phyloP scores from a whole-genome alignment of 176 grass and related monocot species.

The Juncus effusus region DNA sequence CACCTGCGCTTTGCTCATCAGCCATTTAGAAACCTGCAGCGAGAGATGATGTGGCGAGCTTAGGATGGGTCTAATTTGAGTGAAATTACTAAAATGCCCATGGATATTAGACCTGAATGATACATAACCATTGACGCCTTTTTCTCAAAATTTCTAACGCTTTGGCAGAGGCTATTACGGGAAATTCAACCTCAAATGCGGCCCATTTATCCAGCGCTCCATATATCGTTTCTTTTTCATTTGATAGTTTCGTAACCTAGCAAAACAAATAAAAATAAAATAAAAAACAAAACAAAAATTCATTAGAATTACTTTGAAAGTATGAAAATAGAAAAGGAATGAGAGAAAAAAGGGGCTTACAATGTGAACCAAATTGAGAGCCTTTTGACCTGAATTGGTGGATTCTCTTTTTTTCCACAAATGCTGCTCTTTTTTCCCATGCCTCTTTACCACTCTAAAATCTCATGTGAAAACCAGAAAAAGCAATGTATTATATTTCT shows the following conservation, averaged over 20 bases:
- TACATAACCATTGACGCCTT: slow-evolving; percentile 54
- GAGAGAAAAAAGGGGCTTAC: slow-evolving; percentile 43
- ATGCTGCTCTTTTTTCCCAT: slow-evolving; percentile 64
- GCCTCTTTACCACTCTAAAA: slow-evolving; percentile 50
- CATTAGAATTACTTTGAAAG: too few relatives aligned
- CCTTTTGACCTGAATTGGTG: slow-evolving; percentile 62
- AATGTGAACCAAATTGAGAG: slow-evolving; percentile 60
- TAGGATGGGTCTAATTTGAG: too few relatives aligned
- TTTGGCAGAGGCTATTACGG: slow-evolving; percentile 70
- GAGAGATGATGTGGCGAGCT: background rate
- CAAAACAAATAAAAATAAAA: slow-evolving; percentile 31
- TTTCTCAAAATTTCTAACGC: slow-evolving; percentile 69
- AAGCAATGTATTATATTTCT: too few relatives aligned
- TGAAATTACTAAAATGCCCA: slow-evolving; percentile 4
- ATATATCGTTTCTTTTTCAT: slow-evolving; percentile 76
- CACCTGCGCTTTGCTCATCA: slow-evolving; percentile 86
- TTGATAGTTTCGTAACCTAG: slow-evolving; percentile 69
- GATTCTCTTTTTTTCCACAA: slow-evolving; percentile 89
- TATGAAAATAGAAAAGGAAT: too few relatives aligned
- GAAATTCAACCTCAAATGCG: slow-evolving; percentile 80
- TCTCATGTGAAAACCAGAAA: too few relatives aligned
- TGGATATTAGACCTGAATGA: slow-evolving; percentile 59
- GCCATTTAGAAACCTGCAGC: slow-evolving; percentile 77
- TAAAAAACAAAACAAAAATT: background rate
- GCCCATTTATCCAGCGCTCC: slow-evolving; percentile 82